Percentiles rank a stretch among this genome's conserved stretches.
Conservation (phyloP, 768 basidiomycete species). For the Leucosporidium creatinivorum region DNA sequence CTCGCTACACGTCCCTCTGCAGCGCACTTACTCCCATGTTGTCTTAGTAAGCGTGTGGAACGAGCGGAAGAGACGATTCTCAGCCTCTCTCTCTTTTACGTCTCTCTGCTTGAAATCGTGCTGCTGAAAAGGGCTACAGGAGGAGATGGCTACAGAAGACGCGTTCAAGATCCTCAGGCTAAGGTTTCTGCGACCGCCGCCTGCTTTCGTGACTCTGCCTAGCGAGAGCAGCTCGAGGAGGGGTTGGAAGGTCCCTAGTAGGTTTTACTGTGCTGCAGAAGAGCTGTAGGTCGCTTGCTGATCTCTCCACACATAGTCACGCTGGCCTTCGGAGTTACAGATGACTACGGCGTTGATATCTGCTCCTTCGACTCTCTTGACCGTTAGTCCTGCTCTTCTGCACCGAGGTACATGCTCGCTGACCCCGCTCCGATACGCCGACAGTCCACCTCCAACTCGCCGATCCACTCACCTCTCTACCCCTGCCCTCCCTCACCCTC, state of each 20-base stretch:
- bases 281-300: too few relatives aligned
- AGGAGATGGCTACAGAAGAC: background rate
- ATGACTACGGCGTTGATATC: slow-evolving; percentile 29
- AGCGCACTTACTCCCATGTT: background rate
- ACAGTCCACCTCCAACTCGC: slow-evolving; percentile 8
- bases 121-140: background rate
- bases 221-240: background rate
- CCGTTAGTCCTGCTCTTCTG: background rate
- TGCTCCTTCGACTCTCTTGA: slow-evolving; percentile 19
- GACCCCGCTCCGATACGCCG: background rate
- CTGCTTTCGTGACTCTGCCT: background rate
- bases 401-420: background rate
- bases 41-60: background rate
- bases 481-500: background rate
- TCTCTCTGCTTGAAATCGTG: background rate
- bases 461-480: background rate
- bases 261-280: background rate
- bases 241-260: background rate
- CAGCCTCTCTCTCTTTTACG: background rate
- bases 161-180: slow-evolving; percentile 18
- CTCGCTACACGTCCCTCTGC: background rate
- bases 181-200: slow-evolving; percentile 22
- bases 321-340: slow-evolving; percentile 17
- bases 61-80: background rate
- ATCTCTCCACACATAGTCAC: slow-evolving; percentile 9